Evolutionary conservation across 2,329 filamentous ascomycete genomes (phyloP).

Genomic region (Xylariales sp.): DNA sequence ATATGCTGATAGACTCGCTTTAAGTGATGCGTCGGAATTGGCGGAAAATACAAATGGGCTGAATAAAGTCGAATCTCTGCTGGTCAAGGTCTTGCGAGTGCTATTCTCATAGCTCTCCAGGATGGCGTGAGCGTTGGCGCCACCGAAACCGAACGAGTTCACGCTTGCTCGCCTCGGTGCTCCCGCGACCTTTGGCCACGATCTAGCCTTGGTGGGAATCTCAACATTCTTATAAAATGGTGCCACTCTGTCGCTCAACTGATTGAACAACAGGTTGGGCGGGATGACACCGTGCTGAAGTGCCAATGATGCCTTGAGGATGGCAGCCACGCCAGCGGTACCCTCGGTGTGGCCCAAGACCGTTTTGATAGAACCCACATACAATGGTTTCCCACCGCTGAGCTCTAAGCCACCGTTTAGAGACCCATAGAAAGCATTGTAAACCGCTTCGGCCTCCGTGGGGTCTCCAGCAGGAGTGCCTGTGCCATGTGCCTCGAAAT

Average conservation of each 20-base stretch:
- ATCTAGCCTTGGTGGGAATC: slow-evolving; percentile 3
- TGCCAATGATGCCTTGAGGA: slow-evolving; percentile 12
- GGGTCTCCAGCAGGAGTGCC: slow-evolving; percentile 21
- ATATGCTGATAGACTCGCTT: neutral
- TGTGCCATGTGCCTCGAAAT: slow-evolving; percentile 24
- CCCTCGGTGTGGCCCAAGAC: slow-evolving; percentile 17
- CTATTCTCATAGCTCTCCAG: slow-evolving; percentile 11
- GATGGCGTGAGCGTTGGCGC: slow-evolving; percentile 12
- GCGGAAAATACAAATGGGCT: slow-evolving; percentile 3
- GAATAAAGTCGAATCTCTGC: too few relatives aligned
- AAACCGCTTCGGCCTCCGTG: slow-evolving; percentile 18
- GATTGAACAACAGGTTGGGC: slow-evolving; percentile 22
- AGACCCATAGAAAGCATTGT: slow-evolving; percentile 10
- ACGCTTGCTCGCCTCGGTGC: slow-evolving; percentile 13
- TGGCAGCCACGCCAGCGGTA: slow-evolving; percentile 14
- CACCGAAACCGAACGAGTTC: slow-evolving; percentile 14
- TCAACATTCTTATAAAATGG: slow-evolving; percentile 13
- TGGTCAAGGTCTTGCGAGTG: too few relatives aligned
- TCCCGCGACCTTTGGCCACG: slow-evolving; percentile 9
- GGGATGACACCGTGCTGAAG: slow-evolving; percentile 12
- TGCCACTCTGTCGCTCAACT: slow-evolving; percentile 16
- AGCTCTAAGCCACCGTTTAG: too few relatives aligned
- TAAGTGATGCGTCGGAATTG: neutral
- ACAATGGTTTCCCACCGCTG: slow-evolving; percentile 1
- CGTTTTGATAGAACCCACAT: slow-evolving; percentile 15